A percentile compares a stretch with the other conserved stretches of the same genome.
Conservation (phyloP, 1,284 basidiomycete genomes). For the Cutaneotrichosporon sp. region DNA sequence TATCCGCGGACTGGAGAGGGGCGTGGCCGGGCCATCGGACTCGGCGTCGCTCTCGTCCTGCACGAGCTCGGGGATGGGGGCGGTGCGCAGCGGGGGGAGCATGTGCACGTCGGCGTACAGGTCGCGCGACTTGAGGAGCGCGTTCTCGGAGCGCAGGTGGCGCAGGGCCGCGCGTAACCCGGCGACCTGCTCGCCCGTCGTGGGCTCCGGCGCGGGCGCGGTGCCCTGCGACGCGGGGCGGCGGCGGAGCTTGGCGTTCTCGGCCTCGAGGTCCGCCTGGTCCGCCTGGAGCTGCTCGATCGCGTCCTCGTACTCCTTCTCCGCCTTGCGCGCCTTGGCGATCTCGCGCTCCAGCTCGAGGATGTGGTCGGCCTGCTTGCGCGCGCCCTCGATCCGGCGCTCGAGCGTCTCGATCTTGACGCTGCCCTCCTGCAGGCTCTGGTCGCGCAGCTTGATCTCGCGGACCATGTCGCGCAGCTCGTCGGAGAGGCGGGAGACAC, state of each 20-base stretch:
- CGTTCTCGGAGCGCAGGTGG: slow-evolving; percentile 87
- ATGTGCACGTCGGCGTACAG: slow-evolving; percentile 76
- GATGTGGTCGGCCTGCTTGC: slow-evolving; percentile 79
- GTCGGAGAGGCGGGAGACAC: slow-evolving; percentile 79
- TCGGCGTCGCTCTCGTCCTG: slow-evolving; percentile 18
- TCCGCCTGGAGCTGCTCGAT: slow-evolving; percentile 91
- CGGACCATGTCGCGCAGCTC: slow-evolving; percentile 84
- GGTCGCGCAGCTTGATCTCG: slow-evolving; percentile 80
- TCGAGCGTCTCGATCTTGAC: slow-evolving; percentile 96
- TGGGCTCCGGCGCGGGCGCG: slow-evolving; percentile 6
- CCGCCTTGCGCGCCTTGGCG: slow-evolving; percentile 77
- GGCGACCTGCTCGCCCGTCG: slow-evolving; percentile 64
- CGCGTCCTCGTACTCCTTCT: slow-evolving; percentile 85
- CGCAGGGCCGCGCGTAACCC: slow-evolving; percentile 84
- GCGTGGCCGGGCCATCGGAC: slow-evolving; percentile 21
- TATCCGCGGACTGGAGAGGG: slow-evolving; percentile 17
- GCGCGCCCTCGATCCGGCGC: slow-evolving; percentile 82
- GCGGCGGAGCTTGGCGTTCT: slow-evolving; percentile 78
- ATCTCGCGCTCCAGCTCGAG: slow-evolving; percentile 78
- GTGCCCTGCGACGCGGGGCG: slow-evolving; percentile 53
- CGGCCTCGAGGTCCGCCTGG: slow-evolving; percentile 79
- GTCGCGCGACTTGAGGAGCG: slow-evolving; percentile 85
- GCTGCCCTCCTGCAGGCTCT: slow-evolving; percentile 79
- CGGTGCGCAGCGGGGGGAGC: slow-evolving; percentile 63
- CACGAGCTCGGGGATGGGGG: slow-evolving; percentile 24